Base-by-base conservation (phyloP, 768 basidiomycete species). In the Cyathus striatus region DNA sequence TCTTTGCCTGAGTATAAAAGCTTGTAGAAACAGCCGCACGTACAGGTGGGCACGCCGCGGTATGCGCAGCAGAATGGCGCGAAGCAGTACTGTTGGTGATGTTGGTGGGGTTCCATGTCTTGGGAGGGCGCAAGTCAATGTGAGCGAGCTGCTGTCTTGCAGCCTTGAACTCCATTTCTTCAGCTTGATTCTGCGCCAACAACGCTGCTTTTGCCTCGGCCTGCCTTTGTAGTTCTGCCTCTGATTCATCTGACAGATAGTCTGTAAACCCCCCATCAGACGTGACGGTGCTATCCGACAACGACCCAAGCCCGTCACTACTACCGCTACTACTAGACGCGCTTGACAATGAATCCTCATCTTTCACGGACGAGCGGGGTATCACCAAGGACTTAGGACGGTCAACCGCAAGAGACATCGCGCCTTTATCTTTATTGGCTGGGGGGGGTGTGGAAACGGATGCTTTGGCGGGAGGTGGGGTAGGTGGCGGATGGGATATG, bases 211-310 rank as follows among this genome's bases (percentile, higher is more conserved):
- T 80, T 17, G 79, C 80, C 55, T 91, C 90, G 4, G 89, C 89
- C 61, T 91, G 88, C 46, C 86, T 72, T 62, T 92, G 89, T 42
- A 92, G 62, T 58, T 92, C 89, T 21, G 81, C 87, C 55, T 92
- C 89, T n/a, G 88, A 90, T 63, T 92, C 89, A 56, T 90, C 89
- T n/a, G 88, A 90, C 23, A 90, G 64, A 59, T 92, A 92, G 58
- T 92, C 90, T 10, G 90, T 92, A 56, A 92, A 92, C 13, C 80
- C 87, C 10, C 88, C 89, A 51, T 90, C 89, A 6, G 88, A 90
- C 3, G 83, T 89, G 43, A 90, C 73, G 3, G 90, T 90, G 46
- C 79, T 79, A 57, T 86, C 85, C 3, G 83, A 80, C 55, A 78
- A 51, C 16, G 81, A 83, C 26, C 79, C 78, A 38, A 75, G 64